Evolutionary conservation across 2,329 filamentous ascomycete species (phyloP).

Genomic region (Ophiostoma tasmaniense): DNA sequence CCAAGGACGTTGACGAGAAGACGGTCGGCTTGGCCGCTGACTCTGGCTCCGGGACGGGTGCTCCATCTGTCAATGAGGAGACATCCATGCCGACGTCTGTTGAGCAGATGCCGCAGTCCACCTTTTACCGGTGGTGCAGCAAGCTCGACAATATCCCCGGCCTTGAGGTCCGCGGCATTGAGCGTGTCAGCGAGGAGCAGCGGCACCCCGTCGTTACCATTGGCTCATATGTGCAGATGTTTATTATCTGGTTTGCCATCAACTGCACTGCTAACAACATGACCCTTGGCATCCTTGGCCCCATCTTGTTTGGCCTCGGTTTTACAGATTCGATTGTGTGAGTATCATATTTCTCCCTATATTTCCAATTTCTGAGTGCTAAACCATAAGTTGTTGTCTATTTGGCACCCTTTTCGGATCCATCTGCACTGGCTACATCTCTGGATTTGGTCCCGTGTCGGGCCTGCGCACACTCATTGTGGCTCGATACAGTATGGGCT

Average conservation of each 20-base stretch:
- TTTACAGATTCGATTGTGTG: conserved; percentile 21
- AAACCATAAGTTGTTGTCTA: conserved; percentile 18
- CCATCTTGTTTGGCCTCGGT: conserved; percentile 25
- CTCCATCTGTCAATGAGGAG: neutral
- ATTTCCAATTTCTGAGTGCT: neutral
- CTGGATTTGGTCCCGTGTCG: conserved; percentile 13
- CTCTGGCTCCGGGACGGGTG: neutral
- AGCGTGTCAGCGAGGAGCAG: conserved; percentile 25
- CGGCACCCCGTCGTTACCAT: conserved; percentile 25
- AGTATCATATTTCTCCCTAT: neutral
- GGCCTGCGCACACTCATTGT: conserved; percentile 21
- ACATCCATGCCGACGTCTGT: neutral
- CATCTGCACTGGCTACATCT: conserved; percentile 17
- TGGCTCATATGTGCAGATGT: conserved; percentile 32
- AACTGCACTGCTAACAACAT: conserved; percentile 38
- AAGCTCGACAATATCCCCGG: conserved; percentile 14
- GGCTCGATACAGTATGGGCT: conserved; percentile 28
- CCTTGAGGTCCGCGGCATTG: conserved; percentile 16
- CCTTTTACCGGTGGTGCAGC: conserved; percentile 1
- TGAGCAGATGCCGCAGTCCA: neutral
- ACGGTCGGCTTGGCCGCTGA: neutral
- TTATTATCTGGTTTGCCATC: conserved; percentile 37
- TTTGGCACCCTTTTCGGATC: conserved; percentile 16
- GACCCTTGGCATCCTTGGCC: conserved; percentile 27
- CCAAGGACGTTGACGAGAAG: neutral